Conservation (phyloP, 2,329 filamentous ascomycete genomes). For the Cordyceps cateniannulata region DNA sequence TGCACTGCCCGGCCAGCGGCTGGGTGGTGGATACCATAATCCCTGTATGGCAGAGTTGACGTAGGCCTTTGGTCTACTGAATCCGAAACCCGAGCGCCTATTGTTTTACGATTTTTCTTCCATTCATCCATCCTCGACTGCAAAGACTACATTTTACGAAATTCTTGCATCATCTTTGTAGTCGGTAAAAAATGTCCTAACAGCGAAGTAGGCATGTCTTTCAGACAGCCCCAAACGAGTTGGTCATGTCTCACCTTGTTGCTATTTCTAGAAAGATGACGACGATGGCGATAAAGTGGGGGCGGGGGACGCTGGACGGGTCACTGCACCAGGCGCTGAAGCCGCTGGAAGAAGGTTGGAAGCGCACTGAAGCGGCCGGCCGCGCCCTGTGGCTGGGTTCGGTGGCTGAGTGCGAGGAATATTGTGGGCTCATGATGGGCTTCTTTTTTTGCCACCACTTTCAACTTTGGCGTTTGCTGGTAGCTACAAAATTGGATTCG, state of each 20-base stretch:
- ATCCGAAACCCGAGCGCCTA: background rate
- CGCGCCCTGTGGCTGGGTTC: constrained; percentile 2
- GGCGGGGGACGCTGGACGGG: no score
- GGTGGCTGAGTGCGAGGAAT: background rate
- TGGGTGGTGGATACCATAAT: background rate
- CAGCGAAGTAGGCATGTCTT: background rate
- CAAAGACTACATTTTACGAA: background rate
- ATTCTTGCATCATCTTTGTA: background rate
- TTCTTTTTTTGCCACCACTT: no score
- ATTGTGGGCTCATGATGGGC: no score
- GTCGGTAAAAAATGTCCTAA: background rate
- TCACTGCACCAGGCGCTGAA: background rate
- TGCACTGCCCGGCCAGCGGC: background rate
- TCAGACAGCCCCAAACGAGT: background rate
- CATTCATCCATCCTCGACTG: background rate
- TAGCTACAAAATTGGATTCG: no score
- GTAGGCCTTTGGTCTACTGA: background rate
- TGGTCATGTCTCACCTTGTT: background rate
- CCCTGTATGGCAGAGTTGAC: background rate
- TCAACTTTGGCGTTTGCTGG: no score
- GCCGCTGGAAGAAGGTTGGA: background rate
- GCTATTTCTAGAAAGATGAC: background rate
- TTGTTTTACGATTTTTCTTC: background rate
- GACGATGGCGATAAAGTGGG: background rate
- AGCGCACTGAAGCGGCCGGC: no score